A percentile compares a stretch with the other conserved stretches of the same genome.
phyloP scores from a whole-genome alignment of 495 filamentous ascomycete species.

The Aspergillus heteromorphus region DNA sequence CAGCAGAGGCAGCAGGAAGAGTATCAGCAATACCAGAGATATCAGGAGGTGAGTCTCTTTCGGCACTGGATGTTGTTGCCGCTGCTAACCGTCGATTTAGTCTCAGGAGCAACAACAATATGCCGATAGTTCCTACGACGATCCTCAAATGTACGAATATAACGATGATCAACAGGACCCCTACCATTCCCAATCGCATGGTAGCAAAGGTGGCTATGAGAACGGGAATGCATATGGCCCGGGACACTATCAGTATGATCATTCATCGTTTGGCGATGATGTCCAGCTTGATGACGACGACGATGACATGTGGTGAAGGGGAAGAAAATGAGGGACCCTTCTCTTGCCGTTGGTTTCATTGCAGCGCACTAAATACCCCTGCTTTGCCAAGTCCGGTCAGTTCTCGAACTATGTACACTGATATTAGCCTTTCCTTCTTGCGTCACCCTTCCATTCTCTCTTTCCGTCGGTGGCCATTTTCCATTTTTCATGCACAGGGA shows the following conservation, averaged over 20 bases:
- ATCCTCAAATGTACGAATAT: conserved; percentile 55
- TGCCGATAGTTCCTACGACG: conserved; percentile 49
- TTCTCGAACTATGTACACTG: conserved; percentile 27
- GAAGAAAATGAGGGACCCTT: conserved; percentile 7
- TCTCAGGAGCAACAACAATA: conserved; percentile 51
- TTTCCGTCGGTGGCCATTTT: conserved; percentile 1
- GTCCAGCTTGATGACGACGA: conserved; percentile 45
- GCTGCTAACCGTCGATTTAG: conserved; percentile 24
- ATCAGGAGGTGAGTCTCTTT: conserved; percentile 53
- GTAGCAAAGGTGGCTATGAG: conserved; percentile 46
- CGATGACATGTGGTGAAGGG: conserved; percentile 53
- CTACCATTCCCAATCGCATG: conserved; percentile 48
- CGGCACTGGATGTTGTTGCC: not conserved
- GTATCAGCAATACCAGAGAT: conserved; percentile 57
- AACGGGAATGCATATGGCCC: conserved; percentile 40
- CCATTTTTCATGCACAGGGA: conserved; percentile 14
- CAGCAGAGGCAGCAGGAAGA: conserved; percentile 62
- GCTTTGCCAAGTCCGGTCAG: conserved; percentile 22
- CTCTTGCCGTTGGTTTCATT: conserved; percentile 26
- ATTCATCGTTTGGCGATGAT: conserved; percentile 47
- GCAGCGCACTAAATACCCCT: conserved; percentile 34
- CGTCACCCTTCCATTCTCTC: conserved; percentile 8
- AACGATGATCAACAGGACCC: conserved; percentile 46
- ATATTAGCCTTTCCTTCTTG: conserved; percentile 12
- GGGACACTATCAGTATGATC: conserved; percentile 44